A percentile compares a stretch with the other conserved stretches of the same genome.
These are phyloP conservation scores for Penicillium palitans DNA, from an alignment of 2,329 filamentous ascomycete species.

Conservation along the genomic window DNA sequence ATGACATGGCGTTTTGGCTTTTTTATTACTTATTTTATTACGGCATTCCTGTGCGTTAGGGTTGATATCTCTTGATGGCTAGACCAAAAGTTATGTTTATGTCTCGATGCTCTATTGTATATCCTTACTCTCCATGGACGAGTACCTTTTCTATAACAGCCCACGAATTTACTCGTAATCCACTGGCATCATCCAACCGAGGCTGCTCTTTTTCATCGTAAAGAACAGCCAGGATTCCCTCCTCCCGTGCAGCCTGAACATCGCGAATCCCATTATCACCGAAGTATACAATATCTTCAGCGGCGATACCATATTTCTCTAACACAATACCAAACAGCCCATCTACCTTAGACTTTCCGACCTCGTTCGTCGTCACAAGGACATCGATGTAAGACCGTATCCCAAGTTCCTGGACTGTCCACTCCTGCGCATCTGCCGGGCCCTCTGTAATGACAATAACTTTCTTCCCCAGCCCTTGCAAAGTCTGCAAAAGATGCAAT, in stretches of 20 bases:
- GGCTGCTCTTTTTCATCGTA: conserved; percentile 19
- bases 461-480: conserved; percentile 42
- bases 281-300: conserved; percentile 28
- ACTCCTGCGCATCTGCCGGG: conserved; percentile 50
- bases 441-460: conserved; percentile 51
- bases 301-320: conserved; percentile 19
- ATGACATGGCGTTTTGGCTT: conserved; percentile 29
- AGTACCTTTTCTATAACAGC: conserved; percentile 6
- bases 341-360: conserved; percentile 35
- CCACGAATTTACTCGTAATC: conserved; percentile 19
- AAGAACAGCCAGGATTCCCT: conserved; percentile 27
- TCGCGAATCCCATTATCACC: conserved; percentile 33
- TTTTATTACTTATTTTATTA: conserved; percentile 17
- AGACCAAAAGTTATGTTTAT: conserved; percentile 25
- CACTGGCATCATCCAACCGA: not conserved
- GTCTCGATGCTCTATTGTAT: conserved; percentile 2
- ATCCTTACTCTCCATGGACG: conserved; percentile 9
- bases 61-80: conserved; percentile 17
- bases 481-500: conserved; percentile 33
- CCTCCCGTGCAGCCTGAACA: conserved; percentile 26
- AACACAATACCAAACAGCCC: conserved; percentile 30
- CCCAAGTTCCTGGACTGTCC: conserved; percentile 34
- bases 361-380: conserved; percentile 24
- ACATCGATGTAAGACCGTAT: no score
- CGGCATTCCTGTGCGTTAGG: conserved; percentile 21